Evolutionary conservation across 345 rosid species (phyloP), one percentile per base, ranked within the genome.

Genomic region (Eucalyptus pauciflora): DNA sequence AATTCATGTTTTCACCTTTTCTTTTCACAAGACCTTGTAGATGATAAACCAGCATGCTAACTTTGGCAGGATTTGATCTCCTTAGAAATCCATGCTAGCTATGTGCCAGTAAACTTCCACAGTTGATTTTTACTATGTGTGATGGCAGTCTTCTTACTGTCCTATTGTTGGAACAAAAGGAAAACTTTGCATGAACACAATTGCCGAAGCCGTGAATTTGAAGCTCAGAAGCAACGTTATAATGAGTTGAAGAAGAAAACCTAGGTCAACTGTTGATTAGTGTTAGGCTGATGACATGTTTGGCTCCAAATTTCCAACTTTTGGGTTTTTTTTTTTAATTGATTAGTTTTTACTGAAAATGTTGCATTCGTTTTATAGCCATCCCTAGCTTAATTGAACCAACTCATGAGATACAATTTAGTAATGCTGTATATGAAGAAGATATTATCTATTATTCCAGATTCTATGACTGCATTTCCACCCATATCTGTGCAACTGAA

Each of bases 401-500:
- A 41, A 41, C 29, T 76, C 48, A 76, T 41, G 85, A 41, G 48
- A 22, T 37, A 41, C 85, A 76, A 76, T 76, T 71, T 76, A 76
- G 83, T 37, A 5, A 76, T 76, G 27, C 85, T 22, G 48, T 43
- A 22, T 76, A 41, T 41, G 48, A 41, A 76, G 33, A 33, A 33
- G 64, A 45, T 60, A 67, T 14, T 92, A 20, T 76, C 48, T 41
- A 41, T 76, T 76, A 80, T 93, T 92, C 90, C 94, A 97, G 99
- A 94, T 87, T 93, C 93, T 90, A 93, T 94, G 92, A 86, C 80
- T 43, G 71, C 81, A 56, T 97, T 97, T 90, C 99, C 98, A 54
- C 97, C 98, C 86, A 89, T 94, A 52, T 88, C 94, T 89, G 95
- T 94, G 90, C 90, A 89, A 71, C 88, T 96, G 91, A 95, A 92